Evolutionary conservation across 2,329 filamentous ascomycete species (phyloP).

Genomic region (Colletotrichum sansevieriae): DNA sequence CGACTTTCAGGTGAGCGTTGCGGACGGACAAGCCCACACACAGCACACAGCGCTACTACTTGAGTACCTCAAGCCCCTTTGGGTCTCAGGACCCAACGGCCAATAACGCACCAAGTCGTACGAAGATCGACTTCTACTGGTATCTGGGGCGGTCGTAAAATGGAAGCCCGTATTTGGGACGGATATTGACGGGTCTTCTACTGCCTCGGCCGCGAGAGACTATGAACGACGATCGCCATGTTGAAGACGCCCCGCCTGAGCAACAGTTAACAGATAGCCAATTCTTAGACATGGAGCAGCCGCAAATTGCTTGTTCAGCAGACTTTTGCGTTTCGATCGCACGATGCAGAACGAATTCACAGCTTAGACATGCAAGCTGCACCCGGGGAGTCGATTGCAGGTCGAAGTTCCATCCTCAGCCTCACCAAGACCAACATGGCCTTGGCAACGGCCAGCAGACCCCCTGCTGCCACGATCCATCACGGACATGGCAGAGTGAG

Average conservation of each 20-base stretch:
- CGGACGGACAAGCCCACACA: slow-evolving; percentile 29
- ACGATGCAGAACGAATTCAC: slow-evolving; percentile 2
- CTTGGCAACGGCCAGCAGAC: no score
- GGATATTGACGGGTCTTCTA: slow-evolving; percentile 21
- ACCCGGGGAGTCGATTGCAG: no score
- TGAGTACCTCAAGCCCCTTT: slow-evolving; percentile 13
- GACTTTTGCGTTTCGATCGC: slow-evolving; percentile 1
- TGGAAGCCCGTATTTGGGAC: slow-evolving; percentile 38
- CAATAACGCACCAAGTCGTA: slow-evolving; percentile 11
- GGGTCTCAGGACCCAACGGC: slow-evolving; percentile 22
- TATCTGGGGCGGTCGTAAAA: slow-evolving; percentile 27
- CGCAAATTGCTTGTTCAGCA: neutral
- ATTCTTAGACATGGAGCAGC: neutral
- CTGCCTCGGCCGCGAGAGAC: neutral
- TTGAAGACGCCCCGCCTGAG: slow-evolving; percentile 21
- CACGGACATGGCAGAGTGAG: neutral
- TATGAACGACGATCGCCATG: slow-evolving; percentile 35
- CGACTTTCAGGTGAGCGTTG: slow-evolving; percentile 34
- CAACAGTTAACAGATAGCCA: neutral
- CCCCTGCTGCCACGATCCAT: neutral
- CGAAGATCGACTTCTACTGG: slow-evolving; percentile 11
- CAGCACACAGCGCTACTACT: slow-evolving; percentile 11
- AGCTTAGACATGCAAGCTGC: neutral
- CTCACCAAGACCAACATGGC: neutral
- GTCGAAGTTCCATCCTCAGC: neutral